Conservation (phyloP, 1,284 basidiomycete genomes). For the Chiua sp. region DNA sequence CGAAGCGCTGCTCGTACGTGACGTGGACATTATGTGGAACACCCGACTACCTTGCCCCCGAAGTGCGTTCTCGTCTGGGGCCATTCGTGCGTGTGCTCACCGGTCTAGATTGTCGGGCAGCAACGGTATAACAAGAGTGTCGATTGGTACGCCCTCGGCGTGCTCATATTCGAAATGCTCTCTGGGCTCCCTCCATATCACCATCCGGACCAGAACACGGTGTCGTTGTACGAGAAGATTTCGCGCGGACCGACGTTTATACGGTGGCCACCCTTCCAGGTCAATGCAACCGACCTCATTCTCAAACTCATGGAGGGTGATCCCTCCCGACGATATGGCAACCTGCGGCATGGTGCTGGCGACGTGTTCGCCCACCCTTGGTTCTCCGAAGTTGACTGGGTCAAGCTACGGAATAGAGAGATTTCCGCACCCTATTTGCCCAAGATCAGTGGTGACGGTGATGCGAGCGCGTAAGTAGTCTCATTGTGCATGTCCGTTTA, state of each 20-base stretch:
- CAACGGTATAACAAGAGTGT: constrained; percentile 98
- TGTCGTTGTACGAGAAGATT: constrained; percentile 82
- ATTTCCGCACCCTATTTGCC: constrained; percentile 98
- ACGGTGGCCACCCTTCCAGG: constrained; percentile 91
- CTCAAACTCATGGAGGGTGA: constrained; percentile 91
- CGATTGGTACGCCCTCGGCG: constrained; percentile 98
- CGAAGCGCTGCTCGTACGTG: constrained; percentile 88
- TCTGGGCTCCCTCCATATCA: constrained; percentile 85
- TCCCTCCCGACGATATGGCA: constrained; percentile 92
- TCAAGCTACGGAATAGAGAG: constrained; percentile 80
- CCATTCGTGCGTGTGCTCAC: constrained; percentile 3
- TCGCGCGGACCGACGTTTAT: constrained; percentile 77
- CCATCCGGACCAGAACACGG: constrained; percentile 66
- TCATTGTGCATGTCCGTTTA: neutral
- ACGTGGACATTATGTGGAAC: constrained; percentile 99
- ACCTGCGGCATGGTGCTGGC: constrained; percentile 89
- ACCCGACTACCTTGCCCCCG: constrained; percentile 95
- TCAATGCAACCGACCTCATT: constrained; percentile 87
- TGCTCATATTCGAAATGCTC: constrained; percentile 98
- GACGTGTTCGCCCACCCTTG: constrained; percentile 98
- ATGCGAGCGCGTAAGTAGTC: constrained; percentile 84
- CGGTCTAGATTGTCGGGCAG: constrained; percentile 76
- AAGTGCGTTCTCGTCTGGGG: constrained; percentile 50
- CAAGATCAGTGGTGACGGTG: constrained; percentile 83
- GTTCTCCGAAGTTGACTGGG: constrained; percentile 98